Conservation (phyloP, 2,329 filamentous ascomycete genomes). For the Colletotrichum lupini region DNA sequence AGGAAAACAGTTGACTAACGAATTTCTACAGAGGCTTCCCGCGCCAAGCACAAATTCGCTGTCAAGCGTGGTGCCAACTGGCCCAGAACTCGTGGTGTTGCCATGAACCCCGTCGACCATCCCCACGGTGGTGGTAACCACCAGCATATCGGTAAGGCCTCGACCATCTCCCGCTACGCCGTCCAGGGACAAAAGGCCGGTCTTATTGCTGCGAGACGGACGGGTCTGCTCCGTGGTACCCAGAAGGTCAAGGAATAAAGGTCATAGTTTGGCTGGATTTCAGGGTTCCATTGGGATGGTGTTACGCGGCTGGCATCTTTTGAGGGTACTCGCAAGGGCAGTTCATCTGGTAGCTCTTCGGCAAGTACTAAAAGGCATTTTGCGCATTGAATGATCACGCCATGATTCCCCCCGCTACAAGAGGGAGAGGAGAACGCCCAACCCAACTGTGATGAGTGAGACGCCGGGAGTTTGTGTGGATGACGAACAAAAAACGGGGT, state of each 20-base stretch:
- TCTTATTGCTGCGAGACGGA: slow-evolving; percentile 99
- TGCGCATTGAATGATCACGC: slow-evolving; percentile 52
- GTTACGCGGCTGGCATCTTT: slow-evolving; percentile 75
- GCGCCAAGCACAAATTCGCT: slow-evolving; percentile 99
- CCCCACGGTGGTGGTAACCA: slow-evolving; percentile 99
- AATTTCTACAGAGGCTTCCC: slow-evolving; percentile 83
- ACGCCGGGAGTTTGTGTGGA: slow-evolving; percentile 23
- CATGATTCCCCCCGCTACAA: slow-evolving; percentile 30
- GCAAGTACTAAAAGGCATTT: slow-evolving; percentile 61
- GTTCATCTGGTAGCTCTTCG: slow-evolving; percentile 59
- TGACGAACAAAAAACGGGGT: slow-evolving; percentile 27
- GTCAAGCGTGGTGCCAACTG: slow-evolving; percentile 95
- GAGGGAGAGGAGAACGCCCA: slow-evolving; percentile 18
- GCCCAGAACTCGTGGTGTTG: slow-evolving; percentile 99
- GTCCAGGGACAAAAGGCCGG: slow-evolving; percentile 99
- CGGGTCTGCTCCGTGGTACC: slow-evolving; percentile 99
- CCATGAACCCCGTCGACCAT: slow-evolving; percentile 99
- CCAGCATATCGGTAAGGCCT: slow-evolving; percentile 99
- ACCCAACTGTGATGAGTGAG: slow-evolving; percentile 27
- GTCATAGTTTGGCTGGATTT: slow-evolving; percentile 53
- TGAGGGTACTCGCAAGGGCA: slow-evolving; percentile 60
- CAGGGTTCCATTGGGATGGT: slow-evolving; percentile 72
- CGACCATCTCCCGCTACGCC: slow-evolving; percentile 98
- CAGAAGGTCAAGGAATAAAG: slow-evolving; percentile 98
- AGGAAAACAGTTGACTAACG: slow-evolving; percentile 50